Evolutionary conservation across 2,329 filamentous ascomycete species (phyloP).

Genomic region (Xylaria sp.): DNA sequence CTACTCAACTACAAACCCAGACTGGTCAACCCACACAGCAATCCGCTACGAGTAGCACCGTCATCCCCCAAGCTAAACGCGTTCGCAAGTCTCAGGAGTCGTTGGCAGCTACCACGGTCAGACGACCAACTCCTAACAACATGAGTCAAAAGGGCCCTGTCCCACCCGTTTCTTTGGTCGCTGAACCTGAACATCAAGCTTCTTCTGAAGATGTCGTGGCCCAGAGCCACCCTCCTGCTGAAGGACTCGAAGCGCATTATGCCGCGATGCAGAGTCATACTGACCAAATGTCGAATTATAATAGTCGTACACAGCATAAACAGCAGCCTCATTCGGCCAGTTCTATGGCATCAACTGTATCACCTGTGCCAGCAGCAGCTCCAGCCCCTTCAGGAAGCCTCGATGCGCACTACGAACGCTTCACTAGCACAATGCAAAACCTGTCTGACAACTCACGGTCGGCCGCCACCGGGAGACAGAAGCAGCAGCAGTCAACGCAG

Average conservation of each 20-base stretch:
- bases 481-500: conserved; percentile 27
- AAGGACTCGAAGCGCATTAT: conserved; percentile 30
- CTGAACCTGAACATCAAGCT: conserved; percentile 22
- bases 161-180: conserved; percentile 13
- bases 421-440: conserved; percentile 25
- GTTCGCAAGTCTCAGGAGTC: conserved; percentile 31
- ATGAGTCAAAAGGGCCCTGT: conserved; percentile 21
- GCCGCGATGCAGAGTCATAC: conserved; percentile 26
- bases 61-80: conserved; percentile 27
- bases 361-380: conserved; percentile 18
- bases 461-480: conserved; percentile 23
- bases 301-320: conserved; percentile 26
- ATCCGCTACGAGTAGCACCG: conserved; percentile 12
- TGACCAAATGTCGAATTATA: conserved; percentile 26
- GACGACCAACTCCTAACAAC: conserved; percentile 25
- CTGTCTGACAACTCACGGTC: conserved; percentile 25
- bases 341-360: conserved; percentile 22
- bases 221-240: conserved; percentile 23
- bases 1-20: conserved; percentile 21
- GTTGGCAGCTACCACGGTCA: conserved; percentile 19
- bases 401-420: conserved; percentile 31
- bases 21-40: conserved; percentile 22
- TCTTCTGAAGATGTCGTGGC: conserved; percentile 16
- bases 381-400: conserved; percentile 25
- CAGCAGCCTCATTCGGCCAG: conserved; percentile 24